Conservation (phyloP, 129 eudicot genomes). For the Flaveria linearis region DNA sequence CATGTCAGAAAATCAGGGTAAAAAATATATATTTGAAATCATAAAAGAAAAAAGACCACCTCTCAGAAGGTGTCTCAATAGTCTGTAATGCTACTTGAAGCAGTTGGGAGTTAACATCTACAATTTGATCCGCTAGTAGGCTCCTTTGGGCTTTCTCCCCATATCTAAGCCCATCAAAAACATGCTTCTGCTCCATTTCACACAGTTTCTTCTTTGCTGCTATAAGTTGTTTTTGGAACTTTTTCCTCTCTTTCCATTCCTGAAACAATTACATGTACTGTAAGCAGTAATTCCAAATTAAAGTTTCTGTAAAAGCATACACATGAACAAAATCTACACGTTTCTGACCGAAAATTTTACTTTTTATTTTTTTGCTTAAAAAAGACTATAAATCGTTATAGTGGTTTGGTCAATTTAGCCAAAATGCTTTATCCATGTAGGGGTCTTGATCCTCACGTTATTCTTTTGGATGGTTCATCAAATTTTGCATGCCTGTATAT, state of each 20-base stretch:
- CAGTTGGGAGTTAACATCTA: slow-evolving; percentile 66
- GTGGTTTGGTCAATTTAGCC: slow-evolving; percentile 1
- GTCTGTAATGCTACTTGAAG: slow-evolving; percentile 71
- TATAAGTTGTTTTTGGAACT: slow-evolving; percentile 70
- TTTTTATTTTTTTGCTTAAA: not conserved
- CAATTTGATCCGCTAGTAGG: slow-evolving; percentile 72
- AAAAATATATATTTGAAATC: not conserved
- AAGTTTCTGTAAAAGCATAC: slow-evolving; percentile 10
- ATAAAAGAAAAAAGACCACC: slow-evolving; percentile 38
- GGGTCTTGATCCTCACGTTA: not conserved
- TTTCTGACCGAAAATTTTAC: not conserved
- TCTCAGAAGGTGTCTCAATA: slow-evolving; percentile 48
- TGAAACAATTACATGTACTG: slow-evolving; percentile 30
- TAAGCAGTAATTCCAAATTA: slow-evolving; percentile 18
- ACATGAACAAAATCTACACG: not conserved
- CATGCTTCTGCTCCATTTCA: slow-evolving; percentile 92
- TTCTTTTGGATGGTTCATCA: not conserved
- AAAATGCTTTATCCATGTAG: not conserved
- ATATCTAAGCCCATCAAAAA: slow-evolving; percentile 78
- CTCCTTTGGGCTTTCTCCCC: slow-evolving; percentile 73
- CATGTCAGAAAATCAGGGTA: slow-evolving; percentile 2
- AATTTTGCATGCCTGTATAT: not conserved
- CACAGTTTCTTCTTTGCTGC: slow-evolving; percentile 89
- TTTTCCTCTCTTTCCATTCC: slow-evolving; percentile 98
- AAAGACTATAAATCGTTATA: not conserved